Evolutionary conservation across 2,329 filamentous ascomycete genomes (phyloP).

Genomic region (Ophiostoma sp.): DNA sequence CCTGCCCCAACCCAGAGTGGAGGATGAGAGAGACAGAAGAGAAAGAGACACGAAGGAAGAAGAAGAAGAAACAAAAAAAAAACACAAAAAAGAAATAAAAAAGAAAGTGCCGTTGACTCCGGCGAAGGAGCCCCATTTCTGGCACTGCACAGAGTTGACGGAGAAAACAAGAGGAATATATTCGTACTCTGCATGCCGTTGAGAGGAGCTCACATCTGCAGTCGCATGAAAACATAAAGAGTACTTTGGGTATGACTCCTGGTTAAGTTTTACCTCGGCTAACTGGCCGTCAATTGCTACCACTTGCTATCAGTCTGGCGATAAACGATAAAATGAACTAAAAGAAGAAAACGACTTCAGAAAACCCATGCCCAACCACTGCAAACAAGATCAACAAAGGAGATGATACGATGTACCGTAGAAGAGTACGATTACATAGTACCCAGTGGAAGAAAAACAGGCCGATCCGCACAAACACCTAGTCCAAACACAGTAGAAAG

Average conservation of each 20-base stretch:
- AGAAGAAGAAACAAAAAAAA: neutral
- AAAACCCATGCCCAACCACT: too few relatives aligned
- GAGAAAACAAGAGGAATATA: neutral
- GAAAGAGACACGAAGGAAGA: neutral
- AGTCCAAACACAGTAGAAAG: conserved; percentile 1
- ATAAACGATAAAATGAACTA: too few relatives aligned
- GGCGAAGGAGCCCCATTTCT: neutral
- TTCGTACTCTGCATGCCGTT: neutral
- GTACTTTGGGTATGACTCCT: too few relatives aligned
- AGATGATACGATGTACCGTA: too few relatives aligned
- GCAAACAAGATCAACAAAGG: too few relatives aligned
- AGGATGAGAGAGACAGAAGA: neutral
- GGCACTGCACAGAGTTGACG: neutral
- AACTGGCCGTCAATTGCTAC: too few relatives aligned
- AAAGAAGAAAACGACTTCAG: too few relatives aligned
- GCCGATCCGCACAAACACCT: neutral
- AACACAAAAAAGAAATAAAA: neutral
- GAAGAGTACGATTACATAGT: too few relatives aligned
- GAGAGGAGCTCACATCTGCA: too few relatives aligned
- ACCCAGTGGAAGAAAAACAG: neutral
- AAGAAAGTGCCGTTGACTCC: conserved; percentile 8
- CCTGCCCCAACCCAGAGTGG: neutral
- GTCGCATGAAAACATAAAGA: too few relatives aligned
- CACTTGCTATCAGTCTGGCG: too few relatives aligned
- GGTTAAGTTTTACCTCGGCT: too few relatives aligned